Evolutionary conservation across 306 rosid genomes (phyloP).

Genomic region (Cyamopsis tetragonoloba): DNA sequence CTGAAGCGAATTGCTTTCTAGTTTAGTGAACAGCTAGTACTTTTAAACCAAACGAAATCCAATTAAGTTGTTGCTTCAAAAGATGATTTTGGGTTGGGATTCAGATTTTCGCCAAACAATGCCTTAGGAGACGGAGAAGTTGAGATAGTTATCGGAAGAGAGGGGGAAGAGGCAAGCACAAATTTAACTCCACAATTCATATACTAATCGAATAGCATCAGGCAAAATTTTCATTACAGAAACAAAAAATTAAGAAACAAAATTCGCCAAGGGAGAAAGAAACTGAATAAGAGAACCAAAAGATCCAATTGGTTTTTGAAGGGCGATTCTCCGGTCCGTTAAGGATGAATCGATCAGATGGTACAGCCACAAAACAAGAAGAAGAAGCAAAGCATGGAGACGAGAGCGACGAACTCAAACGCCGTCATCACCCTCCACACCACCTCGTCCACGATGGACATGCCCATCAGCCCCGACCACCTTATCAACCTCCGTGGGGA

Average conservation of each 20-base stretch:
- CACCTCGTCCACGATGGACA: conserved; percentile 62
- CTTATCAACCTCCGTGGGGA: conserved; percentile 34
- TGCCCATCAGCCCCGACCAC: conserved; percentile 38
- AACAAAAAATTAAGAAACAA: background rate
- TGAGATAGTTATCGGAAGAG: too few relatives aligned
- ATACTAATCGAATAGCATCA: background rate
- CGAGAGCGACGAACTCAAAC: conserved; percentile 68
- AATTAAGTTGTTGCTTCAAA: too few relatives aligned
- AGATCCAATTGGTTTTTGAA: too few relatives aligned
- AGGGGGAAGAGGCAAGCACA: too few relatives aligned
- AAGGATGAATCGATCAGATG: conserved; percentile 15
- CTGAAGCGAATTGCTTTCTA: too few relatives aligned
- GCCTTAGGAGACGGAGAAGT: too few relatives aligned
- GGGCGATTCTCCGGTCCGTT: background rate
- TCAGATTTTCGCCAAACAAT: too few relatives aligned
- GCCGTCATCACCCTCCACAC: conserved; percentile 74
- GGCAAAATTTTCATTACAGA: background rate
- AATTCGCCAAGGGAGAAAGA: background rate
- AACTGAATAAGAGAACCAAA: too few relatives aligned
- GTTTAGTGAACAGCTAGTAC: too few relatives aligned
- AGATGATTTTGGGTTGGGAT: too few relatives aligned
- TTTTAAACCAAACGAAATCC: too few relatives aligned
- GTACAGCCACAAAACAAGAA: conserved; percentile 84
- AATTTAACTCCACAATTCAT: background rate
- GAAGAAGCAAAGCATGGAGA: conserved; percentile 81